Evolutionary conservation across 2,329 filamentous ascomycete genomes (phyloP).

Genomic region (Fusarium sp.): DNA sequence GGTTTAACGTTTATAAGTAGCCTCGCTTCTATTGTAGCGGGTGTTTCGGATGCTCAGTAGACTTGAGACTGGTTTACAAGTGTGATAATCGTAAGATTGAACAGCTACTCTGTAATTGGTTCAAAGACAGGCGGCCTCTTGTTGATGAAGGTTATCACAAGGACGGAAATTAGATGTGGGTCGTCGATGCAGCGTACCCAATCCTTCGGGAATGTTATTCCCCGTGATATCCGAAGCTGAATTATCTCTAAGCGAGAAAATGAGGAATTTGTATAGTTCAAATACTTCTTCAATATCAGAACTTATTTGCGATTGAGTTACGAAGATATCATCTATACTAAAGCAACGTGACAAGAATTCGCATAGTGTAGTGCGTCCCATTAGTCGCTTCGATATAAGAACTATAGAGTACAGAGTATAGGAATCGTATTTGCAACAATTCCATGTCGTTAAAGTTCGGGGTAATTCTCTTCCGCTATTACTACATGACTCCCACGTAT

Average conservation of each 20-base stretch:
- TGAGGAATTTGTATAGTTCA: too few species aligned
- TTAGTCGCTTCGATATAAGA: neutral
- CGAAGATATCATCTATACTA: too few species aligned
- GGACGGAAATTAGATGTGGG: constrained; percentile 19
- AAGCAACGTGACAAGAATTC: too few species aligned
- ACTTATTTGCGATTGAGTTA: too few species aligned
- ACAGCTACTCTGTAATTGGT: neutral
- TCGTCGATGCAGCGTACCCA: neutral
- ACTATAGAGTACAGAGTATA: neutral
- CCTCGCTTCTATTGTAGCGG: neutral
- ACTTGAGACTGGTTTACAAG: constrained; percentile 3
- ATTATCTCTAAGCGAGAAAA: too few species aligned
- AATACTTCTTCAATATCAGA: too few species aligned
- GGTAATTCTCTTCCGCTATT: neutral
- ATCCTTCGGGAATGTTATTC: too few species aligned
- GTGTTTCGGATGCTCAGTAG: neutral
- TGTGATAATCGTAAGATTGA: neutral
- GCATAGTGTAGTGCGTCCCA: too few species aligned
- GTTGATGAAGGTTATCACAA: constrained; percentile 2
- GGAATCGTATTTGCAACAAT: too few species aligned
- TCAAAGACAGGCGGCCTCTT: constrained; percentile 32
- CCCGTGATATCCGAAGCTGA: too few species aligned
- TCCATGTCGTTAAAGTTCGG: neutral
- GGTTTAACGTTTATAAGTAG: neutral
- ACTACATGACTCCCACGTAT: too few species aligned